These are phyloP conservation scores for Cyclotella baltica DNA, from an alignment of 108 stramenopile species.

Conservation along the genomic window DNA sequence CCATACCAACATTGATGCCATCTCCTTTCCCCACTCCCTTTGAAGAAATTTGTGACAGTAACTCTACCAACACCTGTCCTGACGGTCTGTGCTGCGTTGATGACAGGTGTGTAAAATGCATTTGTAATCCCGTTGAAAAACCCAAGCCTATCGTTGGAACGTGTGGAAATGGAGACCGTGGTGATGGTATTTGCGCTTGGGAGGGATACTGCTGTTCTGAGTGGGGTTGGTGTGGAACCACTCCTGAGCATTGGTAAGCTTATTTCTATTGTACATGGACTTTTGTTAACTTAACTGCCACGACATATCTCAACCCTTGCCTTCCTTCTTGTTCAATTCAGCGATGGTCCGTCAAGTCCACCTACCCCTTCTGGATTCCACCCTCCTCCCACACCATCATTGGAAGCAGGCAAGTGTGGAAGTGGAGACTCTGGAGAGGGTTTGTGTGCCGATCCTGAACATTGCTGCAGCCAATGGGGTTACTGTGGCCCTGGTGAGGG, in stretches of 20 bases:
- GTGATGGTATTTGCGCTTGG: slow-evolving; percentile 43
- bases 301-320: too few species aligned
- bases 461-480: slow-evolving; percentile 42
- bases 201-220: slow-evolving; percentile 46
- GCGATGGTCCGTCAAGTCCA: slow-evolving; percentile 34
- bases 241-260: slow-evolving; percentile 34
- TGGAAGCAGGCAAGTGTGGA: slow-evolving; percentile 48
- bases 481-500: slow-evolving; percentile 51
- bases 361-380: slow-evolving; percentile 33
- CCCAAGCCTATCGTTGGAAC: slow-evolving; percentile 31
- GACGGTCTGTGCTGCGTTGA: slow-evolving; percentile 27
- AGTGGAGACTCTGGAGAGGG: slow-evolving; percentile 38
- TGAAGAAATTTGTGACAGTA: slow-evolving; percentile 17
- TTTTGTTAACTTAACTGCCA: too few species aligned
- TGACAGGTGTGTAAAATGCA: slow-evolving; percentile 10
- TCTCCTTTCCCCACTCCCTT: not conserved
- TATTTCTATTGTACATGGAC: too few species aligned
- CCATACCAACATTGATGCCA: not conserved
- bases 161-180: slow-evolving; percentile 29
- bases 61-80: slow-evolving; percentile 23
- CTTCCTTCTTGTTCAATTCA: not conserved
- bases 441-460: slow-evolving; percentile 35
- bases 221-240: slow-evolving; percentile 42
- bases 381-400: slow-evolving; percentile 32
- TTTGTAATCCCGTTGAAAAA: slow-evolving; percentile 17